A percentile compares a stretch with the other conserved stretches of the same genome.
Conservation (phyloP, 140 eudicot genomes). For the Ambrosia hybrid region DNA sequence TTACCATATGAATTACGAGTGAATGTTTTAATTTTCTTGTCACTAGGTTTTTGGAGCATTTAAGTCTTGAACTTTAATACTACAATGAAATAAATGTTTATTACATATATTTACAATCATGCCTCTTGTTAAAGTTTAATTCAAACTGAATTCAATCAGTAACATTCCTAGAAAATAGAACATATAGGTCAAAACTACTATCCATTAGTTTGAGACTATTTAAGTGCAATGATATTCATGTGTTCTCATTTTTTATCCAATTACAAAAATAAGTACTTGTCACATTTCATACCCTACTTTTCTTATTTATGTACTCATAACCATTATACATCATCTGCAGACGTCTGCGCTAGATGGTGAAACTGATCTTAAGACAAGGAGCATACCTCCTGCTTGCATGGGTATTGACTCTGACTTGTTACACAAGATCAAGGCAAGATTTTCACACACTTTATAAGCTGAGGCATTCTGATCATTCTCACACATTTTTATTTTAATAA, state of each 20-base stretch:
- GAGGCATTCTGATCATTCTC: slow-evolving; percentile 8
- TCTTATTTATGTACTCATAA: not conserved
- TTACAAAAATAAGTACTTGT: not conserved
- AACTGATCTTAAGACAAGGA: slow-evolving; percentile 94
- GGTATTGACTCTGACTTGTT: slow-evolving; percentile 86
- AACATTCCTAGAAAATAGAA: slow-evolving; percentile 6
- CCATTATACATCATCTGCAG: slow-evolving; percentile 32
- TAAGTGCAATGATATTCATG: not conserved
- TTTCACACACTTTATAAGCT: slow-evolving; percentile 20
- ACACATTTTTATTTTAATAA: not conserved
- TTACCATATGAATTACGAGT: slow-evolving; percentile 3
- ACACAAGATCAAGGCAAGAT: slow-evolving; percentile 93
- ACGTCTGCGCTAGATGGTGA: slow-evolving; percentile 98
- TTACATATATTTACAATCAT: slow-evolving; percentile 1
- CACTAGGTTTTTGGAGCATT: slow-evolving; percentile 8
- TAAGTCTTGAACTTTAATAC: not conserved
- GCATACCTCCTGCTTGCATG: slow-evolving; percentile 92
- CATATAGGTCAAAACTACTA: not conserved
- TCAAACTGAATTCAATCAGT: not conserved
- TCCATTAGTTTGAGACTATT: not conserved
- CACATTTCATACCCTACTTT: not conserved
- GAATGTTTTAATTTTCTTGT: slow-evolving; percentile 5
- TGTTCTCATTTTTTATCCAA: not conserved
- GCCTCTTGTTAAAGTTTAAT: slow-evolving; percentile 2
- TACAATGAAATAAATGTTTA: not conserved